A percentile compares a stretch with the other conserved stretches of the same genome.
phyloP scores from a whole-genome alignment of 2,329 filamentous ascomycete species.

The Furcasterigmium sp. region DNA sequence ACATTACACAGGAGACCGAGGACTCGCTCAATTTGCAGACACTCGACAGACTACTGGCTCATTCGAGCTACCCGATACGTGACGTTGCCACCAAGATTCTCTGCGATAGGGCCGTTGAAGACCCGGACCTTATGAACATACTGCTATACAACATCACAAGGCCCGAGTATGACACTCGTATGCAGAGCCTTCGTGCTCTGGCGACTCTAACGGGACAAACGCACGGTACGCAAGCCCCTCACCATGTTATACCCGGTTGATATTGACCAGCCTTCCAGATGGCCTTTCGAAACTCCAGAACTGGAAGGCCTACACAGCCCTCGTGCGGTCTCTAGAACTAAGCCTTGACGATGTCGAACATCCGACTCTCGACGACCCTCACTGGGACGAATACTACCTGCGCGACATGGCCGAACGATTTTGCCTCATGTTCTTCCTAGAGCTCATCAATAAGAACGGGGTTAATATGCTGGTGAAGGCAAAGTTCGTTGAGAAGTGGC shows the following conservation, averaged over 20 bases:
- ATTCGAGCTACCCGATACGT: slow-evolving; percentile 68
- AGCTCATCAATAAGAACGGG: slow-evolving; percentile 56
- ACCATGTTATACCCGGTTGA: neutral
- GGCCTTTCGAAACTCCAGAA: slow-evolving; percentile 44
- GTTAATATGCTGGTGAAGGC: slow-evolving; percentile 54
- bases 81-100: slow-evolving; percentile 60
- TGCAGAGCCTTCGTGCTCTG: slow-evolving; percentile 51
- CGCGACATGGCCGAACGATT: slow-evolving; percentile 58
- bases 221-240: slow-evolving; percentile 3
- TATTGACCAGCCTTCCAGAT: slow-evolving; percentile 19
- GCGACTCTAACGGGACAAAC: slow-evolving; percentile 45
- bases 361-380: slow-evolving; percentile 45
- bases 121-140: slow-evolving; percentile 41
- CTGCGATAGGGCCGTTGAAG: slow-evolving; percentile 54
- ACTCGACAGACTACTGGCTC: slow-evolving; percentile 60
- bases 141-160: slow-evolving; percentile 55
- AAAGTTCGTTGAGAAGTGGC: slow-evolving; percentile 66
- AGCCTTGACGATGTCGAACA: slow-evolving; percentile 44
- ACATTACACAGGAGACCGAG: slow-evolving; percentile 71
- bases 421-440: slow-evolving; percentile 50
- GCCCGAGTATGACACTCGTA: slow-evolving; percentile 53
- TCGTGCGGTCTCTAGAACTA: slow-evolving; percentile 56
- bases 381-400: slow-evolving; percentile 59
- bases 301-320: slow-evolving; percentile 45
- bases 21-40: slow-evolving; percentile 64